Conservation (phyloP, 345 rosid species). For the Eucalyptus melliodora region DNA sequence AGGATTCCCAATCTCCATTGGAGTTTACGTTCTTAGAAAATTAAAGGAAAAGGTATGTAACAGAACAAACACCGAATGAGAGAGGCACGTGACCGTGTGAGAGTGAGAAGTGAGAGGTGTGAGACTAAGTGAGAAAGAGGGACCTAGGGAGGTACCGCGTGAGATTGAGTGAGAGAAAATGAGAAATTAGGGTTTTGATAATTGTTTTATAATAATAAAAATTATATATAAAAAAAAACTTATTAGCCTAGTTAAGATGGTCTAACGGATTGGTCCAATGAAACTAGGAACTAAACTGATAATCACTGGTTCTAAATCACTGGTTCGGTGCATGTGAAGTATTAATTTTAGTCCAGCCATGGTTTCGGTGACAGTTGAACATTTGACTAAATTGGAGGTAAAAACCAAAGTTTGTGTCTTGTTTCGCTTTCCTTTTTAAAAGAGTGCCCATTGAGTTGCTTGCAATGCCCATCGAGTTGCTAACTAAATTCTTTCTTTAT, state of each 20-base stretch:
- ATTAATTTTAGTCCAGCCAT: neutral
- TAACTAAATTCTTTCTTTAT: neutral
- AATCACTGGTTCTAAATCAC: neutral
- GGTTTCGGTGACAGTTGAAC: neutral
- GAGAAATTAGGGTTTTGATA: neutral
- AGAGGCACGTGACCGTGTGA: neutral
- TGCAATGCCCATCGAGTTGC: neutral
- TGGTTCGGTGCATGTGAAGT: neutral
- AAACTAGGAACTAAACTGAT: fast-evolving
- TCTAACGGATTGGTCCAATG: fast-evolving
- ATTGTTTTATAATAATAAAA: too few relatives aligned
- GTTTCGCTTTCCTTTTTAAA: too few relatives aligned
- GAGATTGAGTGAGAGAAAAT: neutral
- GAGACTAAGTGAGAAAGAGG: neutral
- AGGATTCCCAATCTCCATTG: neutral
- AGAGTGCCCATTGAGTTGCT: neutral
- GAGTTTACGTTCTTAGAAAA: neutral
- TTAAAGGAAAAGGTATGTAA: neutral
- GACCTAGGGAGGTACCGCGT: neutral
- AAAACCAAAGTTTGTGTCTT: neutral
- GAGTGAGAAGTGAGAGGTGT: neutral
- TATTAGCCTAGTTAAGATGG: neutral
- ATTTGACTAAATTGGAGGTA: neutral
- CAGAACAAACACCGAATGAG: neutral
- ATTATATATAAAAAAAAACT: too few relatives aligned